phyloP scores from a whole-genome alignment of 139 green algal genomes.

The Penium margaritaceum region DNA sequence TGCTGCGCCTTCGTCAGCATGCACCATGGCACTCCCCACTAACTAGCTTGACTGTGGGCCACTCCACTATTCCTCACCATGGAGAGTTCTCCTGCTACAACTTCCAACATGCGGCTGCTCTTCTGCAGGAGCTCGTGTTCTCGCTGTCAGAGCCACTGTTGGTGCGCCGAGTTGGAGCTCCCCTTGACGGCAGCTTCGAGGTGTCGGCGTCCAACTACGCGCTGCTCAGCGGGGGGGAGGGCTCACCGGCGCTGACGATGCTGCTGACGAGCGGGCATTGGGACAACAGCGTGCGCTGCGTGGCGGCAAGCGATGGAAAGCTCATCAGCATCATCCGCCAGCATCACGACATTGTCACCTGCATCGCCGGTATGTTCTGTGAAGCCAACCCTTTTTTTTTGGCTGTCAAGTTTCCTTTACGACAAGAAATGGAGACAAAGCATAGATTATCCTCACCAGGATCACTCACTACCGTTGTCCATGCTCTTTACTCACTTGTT shows the following conservation, averaged over 20 bases:
- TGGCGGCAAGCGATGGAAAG: neutral
- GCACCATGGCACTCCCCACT: no score
- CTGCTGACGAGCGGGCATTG: slow-evolving; percentile 9
- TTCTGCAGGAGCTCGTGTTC: no score
- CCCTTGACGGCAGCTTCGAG: slow-evolving; percentile 1
- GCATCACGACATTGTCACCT: slow-evolving; percentile 62
- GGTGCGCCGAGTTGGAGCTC: neutral
- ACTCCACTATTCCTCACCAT: slow-evolving; percentile 11
- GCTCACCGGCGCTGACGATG: neutral
- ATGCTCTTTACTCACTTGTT: neutral
- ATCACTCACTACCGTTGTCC: neutral
- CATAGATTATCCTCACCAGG: neutral
- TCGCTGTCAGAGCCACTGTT: neutral
- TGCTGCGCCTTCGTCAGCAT: slow-evolving; percentile 5
- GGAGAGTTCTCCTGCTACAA: no score
- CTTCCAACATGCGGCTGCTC: no score
- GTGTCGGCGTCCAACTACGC: neutral
- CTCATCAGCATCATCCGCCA: slow-evolving; percentile 50
- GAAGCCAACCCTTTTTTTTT: neutral
- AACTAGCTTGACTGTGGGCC: neutral
- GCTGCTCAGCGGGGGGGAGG: neutral
- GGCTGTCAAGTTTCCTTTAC: neutral
- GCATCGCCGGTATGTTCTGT: slow-evolving; percentile 16
- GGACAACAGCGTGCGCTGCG: slow-evolving; percentile 19
- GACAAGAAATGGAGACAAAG: neutral